A percentile compares a stretch with the other conserved stretches of the same genome.
Evolutionary conservation across 169 alveolate genomes (phyloP).

Genomic region (Plasmodium cynomolgi): DNA sequence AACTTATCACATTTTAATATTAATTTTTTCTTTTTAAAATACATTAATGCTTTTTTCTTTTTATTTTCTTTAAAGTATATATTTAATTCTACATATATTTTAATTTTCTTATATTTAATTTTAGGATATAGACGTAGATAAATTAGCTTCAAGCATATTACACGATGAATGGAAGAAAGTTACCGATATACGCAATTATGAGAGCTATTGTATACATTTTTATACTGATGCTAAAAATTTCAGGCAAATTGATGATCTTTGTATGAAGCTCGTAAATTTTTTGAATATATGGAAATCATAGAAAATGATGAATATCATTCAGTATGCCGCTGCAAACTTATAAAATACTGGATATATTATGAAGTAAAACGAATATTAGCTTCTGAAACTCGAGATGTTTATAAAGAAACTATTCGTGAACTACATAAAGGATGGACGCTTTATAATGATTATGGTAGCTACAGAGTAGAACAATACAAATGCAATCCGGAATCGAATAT

Average conservation of each 20-base stretch:
- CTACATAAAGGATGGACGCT: background rate
- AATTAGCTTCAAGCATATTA: background rate
- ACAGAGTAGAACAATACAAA: background rate
- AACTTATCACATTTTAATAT: too few species aligned
- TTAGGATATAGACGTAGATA: background rate
- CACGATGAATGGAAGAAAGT: background rate
- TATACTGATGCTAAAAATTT: background rate
- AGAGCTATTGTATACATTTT: background rate
- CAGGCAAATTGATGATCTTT: background rate
- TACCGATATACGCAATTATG: background rate
- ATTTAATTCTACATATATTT: background rate
- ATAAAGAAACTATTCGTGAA: background rate
- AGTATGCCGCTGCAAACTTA: background rate
- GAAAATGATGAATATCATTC: background rate
- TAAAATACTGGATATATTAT: background rate
- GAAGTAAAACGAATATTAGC: background rate
- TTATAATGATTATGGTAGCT: background rate
- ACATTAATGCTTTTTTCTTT: too few species aligned
- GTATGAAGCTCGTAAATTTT: background rate
- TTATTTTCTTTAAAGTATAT: background rate
- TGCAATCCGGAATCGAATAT: background rate
- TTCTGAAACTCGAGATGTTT: background rate
- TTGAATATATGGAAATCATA: background rate
- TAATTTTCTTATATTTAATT: background rate
- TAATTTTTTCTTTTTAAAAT: too few species aligned